Percentiles rank a stretch among this genome's conserved stretches.
Evolutionary conservation across 192 early-diverging fungal species (phyloP).

Genomic region (Umbelopsis sp.): DNA sequence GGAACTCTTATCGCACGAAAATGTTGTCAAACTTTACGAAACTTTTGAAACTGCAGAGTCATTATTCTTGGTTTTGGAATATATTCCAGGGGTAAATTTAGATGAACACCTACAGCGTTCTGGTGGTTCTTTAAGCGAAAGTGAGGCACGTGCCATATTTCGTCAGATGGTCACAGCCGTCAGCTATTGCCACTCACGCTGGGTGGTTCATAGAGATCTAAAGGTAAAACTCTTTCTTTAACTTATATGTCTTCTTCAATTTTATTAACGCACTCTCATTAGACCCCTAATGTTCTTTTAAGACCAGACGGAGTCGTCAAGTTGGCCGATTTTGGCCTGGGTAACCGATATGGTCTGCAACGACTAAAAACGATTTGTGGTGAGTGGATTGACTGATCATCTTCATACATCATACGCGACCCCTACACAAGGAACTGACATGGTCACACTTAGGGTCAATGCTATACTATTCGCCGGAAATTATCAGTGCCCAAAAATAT

Average conservation of each 20-base stretch:
- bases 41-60: slow-evolving; percentile 79
- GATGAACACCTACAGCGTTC: slow-evolving; percentile 84
- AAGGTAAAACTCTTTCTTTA: slow-evolving; percentile 68
- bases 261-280: neutral
- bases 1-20: slow-evolving; percentile 86
- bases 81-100: slow-evolving; percentile 82
- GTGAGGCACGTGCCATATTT: slow-evolving; percentile 85
- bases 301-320: slow-evolving; percentile 72
- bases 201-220: slow-evolving; percentile 86
- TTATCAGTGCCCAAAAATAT: slow-evolving; percentile 89
- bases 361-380: slow-evolving; percentile 89
- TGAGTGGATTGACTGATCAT: slow-evolving; percentile 23
- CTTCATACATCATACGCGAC: neutral
- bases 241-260: neutral
- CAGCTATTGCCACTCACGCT: slow-evolving; percentile 68
- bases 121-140: slow-evolving; percentile 77
- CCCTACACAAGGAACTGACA: slow-evolving; percentile 40
- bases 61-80: slow-evolving; percentile 88
- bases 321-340: slow-evolving; percentile 92
- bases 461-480: slow-evolving; percentile 89
- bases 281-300: slow-evolving; percentile 82
- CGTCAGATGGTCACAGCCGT: slow-evolving; percentile 83
- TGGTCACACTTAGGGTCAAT: slow-evolving; percentile 68
- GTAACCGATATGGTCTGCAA: slow-evolving; percentile 74
- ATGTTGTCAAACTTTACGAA: slow-evolving; percentile 88